phyloP scores from a whole-genome alignment of 805 yeast species.

The Candida andamanensis region DNA sequence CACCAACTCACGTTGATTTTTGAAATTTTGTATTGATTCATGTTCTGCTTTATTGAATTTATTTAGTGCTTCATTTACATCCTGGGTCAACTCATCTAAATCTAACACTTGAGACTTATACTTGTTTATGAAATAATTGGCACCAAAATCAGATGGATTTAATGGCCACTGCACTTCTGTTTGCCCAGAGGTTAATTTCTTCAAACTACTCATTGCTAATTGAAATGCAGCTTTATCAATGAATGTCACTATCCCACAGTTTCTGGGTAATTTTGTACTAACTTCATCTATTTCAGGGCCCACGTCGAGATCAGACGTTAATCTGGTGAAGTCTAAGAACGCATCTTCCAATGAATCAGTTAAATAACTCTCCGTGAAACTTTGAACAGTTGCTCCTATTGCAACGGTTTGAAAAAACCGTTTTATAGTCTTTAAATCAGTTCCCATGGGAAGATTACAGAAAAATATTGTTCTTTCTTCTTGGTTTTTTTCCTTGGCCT shows the following conservation, averaged over 20 bases:
- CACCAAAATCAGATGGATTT: slow-evolving; percentile 18
- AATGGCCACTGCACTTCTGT: slow-evolving; percentile 36
- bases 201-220: slow-evolving; percentile 60
- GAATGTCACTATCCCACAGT: slow-evolving; percentile 68
- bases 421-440: slow-evolving; percentile 49
- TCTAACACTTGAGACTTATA: slow-evolving; percentile 37
- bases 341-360: slow-evolving; percentile 42
- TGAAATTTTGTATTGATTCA: slow-evolving; percentile 50
- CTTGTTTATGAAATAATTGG: slow-evolving; percentile 40
- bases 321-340: slow-evolving; percentile 49
- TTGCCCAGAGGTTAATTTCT: slow-evolving; percentile 35
- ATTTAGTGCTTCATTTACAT: slow-evolving; percentile 57
- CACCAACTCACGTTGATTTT: slow-evolving; percentile 54
- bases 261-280: slow-evolving; percentile 55
- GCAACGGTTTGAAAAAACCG: slow-evolving; percentile 55
- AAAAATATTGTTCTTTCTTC: slow-evolving; percentile 63
- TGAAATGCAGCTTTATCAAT: slow-evolving; percentile 65
- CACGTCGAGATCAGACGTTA: slow-evolving; percentile 54
- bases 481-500: slow-evolving; percentile 35
- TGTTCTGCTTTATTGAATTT: slow-evolving; percentile 70
- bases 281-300: slow-evolving; percentile 11
- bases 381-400: slow-evolving; percentile 60
- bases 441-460: slow-evolving; percentile 67
- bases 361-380: slow-evolving; percentile 28
- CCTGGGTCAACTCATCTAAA: slow-evolving; percentile 45